Conservation (phyloP, 1,284 basidiomycete genomes). For the Sanghuangporus sanghuang region DNA sequence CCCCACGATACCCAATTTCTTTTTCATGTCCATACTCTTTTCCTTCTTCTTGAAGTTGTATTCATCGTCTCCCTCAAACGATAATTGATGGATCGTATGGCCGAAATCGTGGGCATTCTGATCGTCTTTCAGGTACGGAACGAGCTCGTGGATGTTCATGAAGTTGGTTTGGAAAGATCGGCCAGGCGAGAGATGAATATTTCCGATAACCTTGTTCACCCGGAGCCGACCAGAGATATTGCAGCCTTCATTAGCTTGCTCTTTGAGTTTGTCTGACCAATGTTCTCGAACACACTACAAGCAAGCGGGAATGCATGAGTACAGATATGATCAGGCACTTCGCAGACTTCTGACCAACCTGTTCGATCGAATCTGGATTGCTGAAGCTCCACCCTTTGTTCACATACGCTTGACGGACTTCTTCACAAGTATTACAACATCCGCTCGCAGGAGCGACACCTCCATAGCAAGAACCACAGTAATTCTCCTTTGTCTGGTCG, state of each 20-base stretch:
- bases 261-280: conserved; percentile 91
- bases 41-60: conserved; percentile 61
- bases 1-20: conserved; percentile 64
- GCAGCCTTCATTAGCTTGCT: conserved; percentile 93
- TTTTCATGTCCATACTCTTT: conserved; percentile 64
- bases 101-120: conserved; percentile 91
- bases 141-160: conserved; percentile 86
- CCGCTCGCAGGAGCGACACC: conserved; percentile 76
- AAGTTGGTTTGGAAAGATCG: conserved; percentile 88
- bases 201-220: conserved; percentile 96
- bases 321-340: background rate
- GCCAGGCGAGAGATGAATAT: conserved; percentile 86
- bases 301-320: conserved; percentile 5
- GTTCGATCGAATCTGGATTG: conserved; percentile 89
- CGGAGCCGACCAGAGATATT: conserved; percentile 87
- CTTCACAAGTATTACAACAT: conserved; percentile 97
- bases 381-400: conserved; percentile 93
- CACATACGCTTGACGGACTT: conserved; percentile 88
- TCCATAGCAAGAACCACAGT: conserved; percentile 98
- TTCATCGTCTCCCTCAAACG: conserved; percentile 82
- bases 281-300: conserved; percentile 86
- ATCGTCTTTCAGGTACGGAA: conserved; percentile 90
- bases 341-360: conserved; percentile 47
- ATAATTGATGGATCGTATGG: conserved; percentile 80
- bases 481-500: conserved; percentile 54